Conservation (phyloP, 495 filamentous ascomycete species). For the Penicillium fimorum region DNA sequence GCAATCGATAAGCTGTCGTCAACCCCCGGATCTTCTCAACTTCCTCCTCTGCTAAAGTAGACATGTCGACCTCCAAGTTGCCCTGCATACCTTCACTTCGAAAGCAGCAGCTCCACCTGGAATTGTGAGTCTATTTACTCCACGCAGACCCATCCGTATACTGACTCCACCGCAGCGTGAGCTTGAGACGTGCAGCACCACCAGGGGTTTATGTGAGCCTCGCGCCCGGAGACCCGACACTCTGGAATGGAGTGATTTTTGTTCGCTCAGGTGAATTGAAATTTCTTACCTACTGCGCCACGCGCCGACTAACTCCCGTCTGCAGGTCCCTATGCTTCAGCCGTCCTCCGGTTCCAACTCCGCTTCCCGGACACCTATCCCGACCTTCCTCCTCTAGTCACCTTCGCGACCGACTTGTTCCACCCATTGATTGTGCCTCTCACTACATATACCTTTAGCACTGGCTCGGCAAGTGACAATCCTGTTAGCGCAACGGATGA, state of each 20-base stretch:
- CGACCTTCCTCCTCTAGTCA: conserved; percentile 73
- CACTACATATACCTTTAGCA: conserved; percentile 87
- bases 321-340: conserved; percentile 80
- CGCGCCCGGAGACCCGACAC: conserved; percentile 71
- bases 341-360: conserved; percentile 86
- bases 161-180: conserved; percentile 54
- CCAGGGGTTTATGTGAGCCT: conserved; percentile 83
- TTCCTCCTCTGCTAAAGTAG: neutral
- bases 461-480: conserved; percentile 62
- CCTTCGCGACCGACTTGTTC: conserved; percentile 87
- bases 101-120: conserved; percentile 70
- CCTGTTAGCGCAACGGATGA: conserved; percentile 79
- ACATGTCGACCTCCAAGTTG: conserved; percentile 44
- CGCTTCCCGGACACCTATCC: conserved; percentile 84
- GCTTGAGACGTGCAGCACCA: conserved; percentile 76
- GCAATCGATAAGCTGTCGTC: neutral
- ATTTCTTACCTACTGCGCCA: neutral
- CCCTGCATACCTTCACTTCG: conserved; percentile 47
- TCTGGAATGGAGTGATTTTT: conserved; percentile 90
- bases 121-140: conserved; percentile 60
- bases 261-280: conserved; percentile 69
- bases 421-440: conserved; percentile 89
- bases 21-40: neutral
- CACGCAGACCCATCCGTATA: neutral
- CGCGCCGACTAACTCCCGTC: neutral